These are phyloP conservation scores for Testicularia cyperi DNA, from an alignment of 1,284 basidiomycete genomes.

Conservation along the genomic window DNA sequence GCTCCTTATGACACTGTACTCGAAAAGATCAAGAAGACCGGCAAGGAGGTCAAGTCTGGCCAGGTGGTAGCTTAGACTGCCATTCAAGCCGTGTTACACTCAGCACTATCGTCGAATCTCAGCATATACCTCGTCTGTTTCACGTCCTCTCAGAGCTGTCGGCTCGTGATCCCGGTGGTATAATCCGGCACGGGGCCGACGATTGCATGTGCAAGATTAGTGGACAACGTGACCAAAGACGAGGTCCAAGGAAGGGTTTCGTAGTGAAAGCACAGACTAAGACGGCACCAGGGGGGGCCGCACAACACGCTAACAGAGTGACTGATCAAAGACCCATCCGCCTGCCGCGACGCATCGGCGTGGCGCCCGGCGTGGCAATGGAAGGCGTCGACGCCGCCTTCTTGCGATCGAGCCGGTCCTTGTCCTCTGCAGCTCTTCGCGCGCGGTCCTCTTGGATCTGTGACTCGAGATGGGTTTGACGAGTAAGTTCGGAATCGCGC, in stretches of 20 bases:
- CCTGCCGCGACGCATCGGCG: slow-evolving; percentile 12
- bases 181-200: too few species aligned
- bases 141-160: too few species aligned
- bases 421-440: slow-evolving; percentile 9
- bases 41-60: slow-evolving; percentile 69
- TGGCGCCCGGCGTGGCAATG: slow-evolving; percentile 29
- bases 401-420: slow-evolving; percentile 4
- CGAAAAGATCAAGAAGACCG: slow-evolving; percentile 80
- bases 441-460: slow-evolving; percentile 52
- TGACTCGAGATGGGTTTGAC: slow-evolving; percentile 77
- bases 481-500: slow-evolving; percentile 79
- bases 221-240: too few species aligned
- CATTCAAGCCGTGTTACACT: too few species aligned
- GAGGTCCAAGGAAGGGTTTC: too few species aligned
- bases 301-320: too few species aligned
- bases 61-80: slow-evolving; percentile 33
- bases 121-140: too few species aligned
- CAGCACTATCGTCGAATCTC: too few species aligned
- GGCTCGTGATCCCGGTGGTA: too few species aligned
- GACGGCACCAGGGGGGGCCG: too few species aligned
- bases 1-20: slow-evolving; percentile 70
- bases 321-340: slow-evolving; percentile 3
- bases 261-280: background rate
- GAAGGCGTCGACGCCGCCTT: slow-evolving; percentile 4
- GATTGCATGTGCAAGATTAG: too few species aligned